Evolutionary conservation across 768 basidiomycete genomes (phyloP), one percentile per base, ranked within the genome.

Genomic region (Auricularia heimuer): DNA sequence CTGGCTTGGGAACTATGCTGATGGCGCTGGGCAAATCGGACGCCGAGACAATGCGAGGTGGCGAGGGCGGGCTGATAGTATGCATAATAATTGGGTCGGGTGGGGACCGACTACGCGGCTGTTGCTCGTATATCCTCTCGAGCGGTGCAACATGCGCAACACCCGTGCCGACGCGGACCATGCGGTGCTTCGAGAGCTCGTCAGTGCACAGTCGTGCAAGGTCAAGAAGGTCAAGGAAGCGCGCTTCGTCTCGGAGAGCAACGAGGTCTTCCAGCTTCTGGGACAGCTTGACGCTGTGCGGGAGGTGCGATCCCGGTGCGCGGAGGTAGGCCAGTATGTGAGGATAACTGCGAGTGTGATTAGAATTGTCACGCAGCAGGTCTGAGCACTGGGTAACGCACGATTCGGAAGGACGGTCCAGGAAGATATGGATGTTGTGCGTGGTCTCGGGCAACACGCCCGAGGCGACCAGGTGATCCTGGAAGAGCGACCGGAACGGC

Each of bases 371-470:
- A 65, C 62, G 11, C 33, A 35, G 56, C 33, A 60, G 24, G 33
- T 60, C 24, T 8, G 3, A 56, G 29, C 10, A 10, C n/a, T 12
- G 54, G 29, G 29, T 39, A 10, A 82, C 90, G 79, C 75, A 92
- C 89, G 91, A 87, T 36, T 85, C 78, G 69, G 90, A 91, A 0
- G 91, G 82, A 33, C 91, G 80, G 71, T 94, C 91, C 29, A 94
- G 77, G 75, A 94, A 94, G 14, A 93, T 69, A 67, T 91, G 88
- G 42, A 92, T 21, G 21, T 3, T 54, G 63, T 54, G n/a, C 63
- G 63, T n/a, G 37, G 63, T 51, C 36, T 64, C 51, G 47, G 44
- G 44, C 51, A 64, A 71, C 45, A 84, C 75, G 4, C 85, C 86
- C 64, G 84, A 83, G 6, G 86, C 82, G 14, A 82, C 75, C 7